These are phyloP conservation scores for Carex arenaria DNA, from an alignment of 202 grass and related monocot species.

Conservation along the genomic window DNA sequence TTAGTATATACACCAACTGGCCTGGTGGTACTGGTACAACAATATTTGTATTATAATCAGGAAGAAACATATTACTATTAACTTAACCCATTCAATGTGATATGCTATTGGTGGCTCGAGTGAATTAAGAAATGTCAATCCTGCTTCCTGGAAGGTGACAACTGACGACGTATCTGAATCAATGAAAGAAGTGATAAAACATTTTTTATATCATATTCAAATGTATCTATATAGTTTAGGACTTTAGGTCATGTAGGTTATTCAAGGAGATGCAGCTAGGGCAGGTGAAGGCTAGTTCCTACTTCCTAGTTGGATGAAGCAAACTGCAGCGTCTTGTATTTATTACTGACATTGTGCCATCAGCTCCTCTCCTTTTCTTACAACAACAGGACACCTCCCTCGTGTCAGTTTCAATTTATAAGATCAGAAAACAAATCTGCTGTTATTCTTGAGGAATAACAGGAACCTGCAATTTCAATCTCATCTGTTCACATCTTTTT, in stretches of 20 bases:
- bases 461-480: too few relatives aligned
- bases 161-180: not conserved
- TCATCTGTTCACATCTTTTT: too few relatives aligned
- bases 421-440: too few relatives aligned
- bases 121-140: slow-evolving; percentile 17
- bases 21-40: not conserved
- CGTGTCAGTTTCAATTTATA: not conserved
- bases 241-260: slow-evolving; percentile 6
- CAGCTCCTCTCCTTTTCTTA: not conserved
- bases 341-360: not conserved
- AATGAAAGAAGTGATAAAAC: not conserved
- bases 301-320: not conserved
- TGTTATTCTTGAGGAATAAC: too few relatives aligned
- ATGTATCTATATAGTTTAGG: slow-evolving; percentile 9
- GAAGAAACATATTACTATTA: not conserved
- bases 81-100: not conserved
- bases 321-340: slow-evolving; percentile 1
- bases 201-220: not conserved
- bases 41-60: not conserved
- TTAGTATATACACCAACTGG: not conserved
- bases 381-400: not conserved
- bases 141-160: slow-evolving; percentile 24
- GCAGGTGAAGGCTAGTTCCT: not conserved
- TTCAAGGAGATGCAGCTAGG: not conserved
- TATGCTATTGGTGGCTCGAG: not conserved